Evolutionary conservation across 2,329 filamentous ascomycete genomes (phyloP).

Genomic region (Colletotrichum destructivum): DNA sequence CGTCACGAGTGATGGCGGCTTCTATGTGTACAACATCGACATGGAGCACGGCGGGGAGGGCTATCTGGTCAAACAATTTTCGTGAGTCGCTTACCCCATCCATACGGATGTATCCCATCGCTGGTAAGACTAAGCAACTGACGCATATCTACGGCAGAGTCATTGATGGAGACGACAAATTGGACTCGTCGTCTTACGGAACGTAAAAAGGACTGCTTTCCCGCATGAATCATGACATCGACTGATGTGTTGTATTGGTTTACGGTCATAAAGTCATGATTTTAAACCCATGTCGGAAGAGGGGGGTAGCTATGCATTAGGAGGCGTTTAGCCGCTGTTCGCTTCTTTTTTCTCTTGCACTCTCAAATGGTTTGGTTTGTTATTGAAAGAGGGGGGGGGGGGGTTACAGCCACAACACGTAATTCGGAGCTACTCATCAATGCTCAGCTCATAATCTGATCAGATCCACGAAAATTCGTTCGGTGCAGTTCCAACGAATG

Average conservation of each 20-base stretch:
- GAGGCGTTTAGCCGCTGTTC: slow-evolving; percentile 27
- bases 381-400: not conserved
- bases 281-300: not conserved
- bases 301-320: slow-evolving; percentile 20
- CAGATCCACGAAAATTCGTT: not conserved
- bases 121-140: not conserved
- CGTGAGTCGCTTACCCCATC: slow-evolving; percentile 70
- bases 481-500: not conserved
- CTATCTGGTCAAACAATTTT: slow-evolving; percentile 90
- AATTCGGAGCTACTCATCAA: slow-evolving; percentile 3
- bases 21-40: slow-evolving; percentile 96
- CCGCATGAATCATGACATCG: no score
- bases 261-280: not conserved
- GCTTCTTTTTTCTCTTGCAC: not conserved
- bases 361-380: not conserved
- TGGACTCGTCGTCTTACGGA: slow-evolving; percentile 64
- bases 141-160: slow-evolving; percentile 55
- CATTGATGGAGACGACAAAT: slow-evolving; percentile 69
- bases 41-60: slow-evolving; percentile 96
- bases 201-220: slow-evolving; percentile 44
- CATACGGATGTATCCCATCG: not conserved
- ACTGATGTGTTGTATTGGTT: not conserved
- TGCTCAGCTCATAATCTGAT: not conserved
- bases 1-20: slow-evolving; percentile 94
- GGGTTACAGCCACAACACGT: slow-evolving; percentile 3